Base-by-base conservation (phyloP, 495 filamentous ascomycete species). In the Aspergillus nidulans region DNA sequence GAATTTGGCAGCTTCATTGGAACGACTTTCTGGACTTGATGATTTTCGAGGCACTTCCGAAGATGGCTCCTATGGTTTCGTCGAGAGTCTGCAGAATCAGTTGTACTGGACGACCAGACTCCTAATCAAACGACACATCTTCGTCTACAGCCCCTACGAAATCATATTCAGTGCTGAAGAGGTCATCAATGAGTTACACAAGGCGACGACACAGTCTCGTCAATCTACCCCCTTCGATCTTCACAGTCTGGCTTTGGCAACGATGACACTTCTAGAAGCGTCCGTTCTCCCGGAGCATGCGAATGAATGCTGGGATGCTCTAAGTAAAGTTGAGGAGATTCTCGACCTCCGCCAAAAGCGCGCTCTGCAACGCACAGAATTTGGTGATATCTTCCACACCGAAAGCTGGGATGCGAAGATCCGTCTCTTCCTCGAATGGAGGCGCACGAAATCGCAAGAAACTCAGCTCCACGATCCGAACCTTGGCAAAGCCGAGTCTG, bases 61-160 rank as follows among this genome's bases (percentile, higher is more conserved):
- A 38, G 62, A 67, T 32, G 56, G 64, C 3, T 49, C 55, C 16
- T 58, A 66, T 10, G 51, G 61, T 36, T 73, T 74, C 34, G 60
- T 72, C 39, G 68, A 74, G 32, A 72, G 69, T 30, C 66, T 88
- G 10, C 73, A 91, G 28, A 76, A 84, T 47, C 80, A 92, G 38
- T 79, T 83, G 3, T 92, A 90, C 68, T 89, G 88, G 83, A 88
- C 90, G 57, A 67, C 83, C 44, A 80, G 82, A 36, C 74, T 92
- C 12, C 69, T 91, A 15, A 76, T 81, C 24, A 78, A 82, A 46
- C 70, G 81, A 55, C 57, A 83, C 74, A 72, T 81, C 70, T 69
- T 76, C 64, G 65, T 81, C 62, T 68, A 81, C 60, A 73, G 79
- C 54, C 80, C 81, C 0, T 69, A 74, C 32, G 81, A 88, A 32